phyloP scores from a whole-genome alignment of 768 basidiomycete species.

The Hydnomerulius pinastri region DNA sequence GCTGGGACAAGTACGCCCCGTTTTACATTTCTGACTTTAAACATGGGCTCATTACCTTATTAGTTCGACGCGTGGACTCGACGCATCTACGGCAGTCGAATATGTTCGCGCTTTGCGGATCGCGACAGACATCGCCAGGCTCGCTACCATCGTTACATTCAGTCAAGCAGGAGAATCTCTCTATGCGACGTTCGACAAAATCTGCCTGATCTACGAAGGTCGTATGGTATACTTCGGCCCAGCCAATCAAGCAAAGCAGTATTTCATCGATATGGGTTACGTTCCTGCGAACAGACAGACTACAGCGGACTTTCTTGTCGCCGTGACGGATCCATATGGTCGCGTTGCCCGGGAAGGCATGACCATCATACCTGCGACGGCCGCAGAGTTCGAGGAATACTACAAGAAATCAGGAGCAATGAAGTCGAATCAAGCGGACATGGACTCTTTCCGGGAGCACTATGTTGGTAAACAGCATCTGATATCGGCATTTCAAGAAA shows the following conservation, averaged over 20 bases:
- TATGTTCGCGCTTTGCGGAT: constrained; percentile 74
- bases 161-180: constrained; percentile 82
- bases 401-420: constrained; percentile 45
- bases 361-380: constrained; percentile 40
- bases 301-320: constrained; percentile 61
- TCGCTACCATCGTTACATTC: constrained; percentile 74
- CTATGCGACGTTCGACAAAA: constrained; percentile 70
- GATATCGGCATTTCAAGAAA: constrained; percentile 46
- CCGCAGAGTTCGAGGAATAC: constrained; percentile 57
- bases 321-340: constrained; percentile 63
- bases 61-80: constrained; percentile 71
- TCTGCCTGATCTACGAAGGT: constrained; percentile 63
- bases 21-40: constrained; percentile 23
- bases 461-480: constrained; percentile 48
- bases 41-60: constrained; percentile 51
- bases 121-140: constrained; percentile 54
- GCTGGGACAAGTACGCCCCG: constrained; percentile 70
- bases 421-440: constrained; percentile 45
- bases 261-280: constrained; percentile 62
- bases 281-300: constrained; percentile 58
- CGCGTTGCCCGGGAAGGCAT: constrained; percentile 46
- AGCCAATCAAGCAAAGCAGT: constrained; percentile 50
- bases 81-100: constrained; percentile 72
- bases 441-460: constrained; percentile 46
- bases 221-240: constrained; percentile 63